A percentile compares a stretch with the other conserved stretches of the same genome.
These are phyloP conservation scores for Coprinopsis cinerea DNA, from an alignment of 768 basidiomycete genomes.

Conservation along the genomic window DNA sequence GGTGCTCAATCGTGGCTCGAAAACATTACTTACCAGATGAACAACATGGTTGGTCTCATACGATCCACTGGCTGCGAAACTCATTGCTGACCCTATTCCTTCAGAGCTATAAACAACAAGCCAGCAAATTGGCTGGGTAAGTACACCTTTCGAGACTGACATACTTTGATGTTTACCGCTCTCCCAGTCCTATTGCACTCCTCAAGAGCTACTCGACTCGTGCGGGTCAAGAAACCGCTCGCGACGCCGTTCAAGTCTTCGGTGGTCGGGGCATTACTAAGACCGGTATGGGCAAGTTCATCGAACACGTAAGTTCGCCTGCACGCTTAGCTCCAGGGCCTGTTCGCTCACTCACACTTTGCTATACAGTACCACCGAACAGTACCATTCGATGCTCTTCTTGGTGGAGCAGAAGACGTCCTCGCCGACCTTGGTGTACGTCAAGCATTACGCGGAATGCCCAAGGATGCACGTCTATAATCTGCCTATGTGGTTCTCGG, in stretches of 20 bases:
- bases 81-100: conserved; percentile 6
- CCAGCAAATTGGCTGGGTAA: conserved; percentile 66
- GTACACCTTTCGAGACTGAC: no score
- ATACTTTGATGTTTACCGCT: no score
- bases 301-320: conserved; percentile 56
- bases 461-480: conserved; percentile 55
- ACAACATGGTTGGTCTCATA: conserved; percentile 53
- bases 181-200: conserved; percentile 61
- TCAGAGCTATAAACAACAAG: conserved; percentile 68
- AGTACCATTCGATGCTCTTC: conserved; percentile 61
- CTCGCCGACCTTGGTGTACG: conserved; percentile 70
- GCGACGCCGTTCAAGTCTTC: conserved; percentile 59
- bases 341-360: not conserved
- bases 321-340: not conserved
- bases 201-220: conserved; percentile 65
- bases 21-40: conserved; percentile 84
- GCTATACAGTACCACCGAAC: conserved; percentile 59
- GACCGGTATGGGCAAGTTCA: conserved; percentile 72
- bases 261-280: conserved; percentile 84
- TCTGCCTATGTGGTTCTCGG: no score
- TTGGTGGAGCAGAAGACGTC: conserved; percentile 67
- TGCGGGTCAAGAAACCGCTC: conserved; percentile 60
- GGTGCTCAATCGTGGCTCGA: conserved; percentile 77
- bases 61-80: not conserved
- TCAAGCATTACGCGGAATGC: conserved; percentile 68